Evolutionary conservation across 805 yeast species (phyloP).

Genomic region (Saccharomycopsis olivae): DNA sequence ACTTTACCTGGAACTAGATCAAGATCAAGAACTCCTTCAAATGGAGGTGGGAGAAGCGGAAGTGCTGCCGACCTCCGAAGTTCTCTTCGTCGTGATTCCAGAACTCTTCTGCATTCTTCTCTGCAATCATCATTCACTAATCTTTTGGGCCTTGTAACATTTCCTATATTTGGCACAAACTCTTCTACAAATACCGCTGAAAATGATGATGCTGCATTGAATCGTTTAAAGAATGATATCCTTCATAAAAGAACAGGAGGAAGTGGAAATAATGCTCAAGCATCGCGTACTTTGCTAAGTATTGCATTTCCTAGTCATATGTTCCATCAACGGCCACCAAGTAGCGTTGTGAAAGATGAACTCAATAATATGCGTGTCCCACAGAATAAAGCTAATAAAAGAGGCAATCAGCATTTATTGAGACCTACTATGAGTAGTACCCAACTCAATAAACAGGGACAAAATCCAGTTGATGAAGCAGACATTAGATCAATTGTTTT

Average conservation of each 20-base stretch:
- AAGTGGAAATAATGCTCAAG: neutral
- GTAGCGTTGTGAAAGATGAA: neutral
- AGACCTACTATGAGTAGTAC: no score
- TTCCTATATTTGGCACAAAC: slow-evolving; percentile 6
- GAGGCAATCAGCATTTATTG: neutral
- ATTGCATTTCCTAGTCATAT: slow-evolving; percentile 16
- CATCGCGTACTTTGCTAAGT: no score
- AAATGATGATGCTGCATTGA: neutral
- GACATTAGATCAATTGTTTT: slow-evolving; percentile 15
- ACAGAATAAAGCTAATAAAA: neutral
- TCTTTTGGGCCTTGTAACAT: slow-evolving; percentile 8
- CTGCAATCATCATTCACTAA: slow-evolving; percentile 13
- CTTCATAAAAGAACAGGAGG: slow-evolving; percentile 6
- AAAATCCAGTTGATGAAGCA: slow-evolving; percentile 3
- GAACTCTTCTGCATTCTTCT: no score
- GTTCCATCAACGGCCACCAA: slow-evolving; percentile 14
- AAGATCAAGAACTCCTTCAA: neutral
- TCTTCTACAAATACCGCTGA: neutral
- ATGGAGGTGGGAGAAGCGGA: no score
- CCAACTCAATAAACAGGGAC: no score
- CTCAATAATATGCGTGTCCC: neutral
- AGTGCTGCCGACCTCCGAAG: neutral
- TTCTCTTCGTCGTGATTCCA: neutral
- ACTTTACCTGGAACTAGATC: neutral
- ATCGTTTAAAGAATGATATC: slow-evolving; percentile 7